phyloP scores from a whole-genome alignment of 23 red algal species.

The Agarophyton chilense region DNA sequence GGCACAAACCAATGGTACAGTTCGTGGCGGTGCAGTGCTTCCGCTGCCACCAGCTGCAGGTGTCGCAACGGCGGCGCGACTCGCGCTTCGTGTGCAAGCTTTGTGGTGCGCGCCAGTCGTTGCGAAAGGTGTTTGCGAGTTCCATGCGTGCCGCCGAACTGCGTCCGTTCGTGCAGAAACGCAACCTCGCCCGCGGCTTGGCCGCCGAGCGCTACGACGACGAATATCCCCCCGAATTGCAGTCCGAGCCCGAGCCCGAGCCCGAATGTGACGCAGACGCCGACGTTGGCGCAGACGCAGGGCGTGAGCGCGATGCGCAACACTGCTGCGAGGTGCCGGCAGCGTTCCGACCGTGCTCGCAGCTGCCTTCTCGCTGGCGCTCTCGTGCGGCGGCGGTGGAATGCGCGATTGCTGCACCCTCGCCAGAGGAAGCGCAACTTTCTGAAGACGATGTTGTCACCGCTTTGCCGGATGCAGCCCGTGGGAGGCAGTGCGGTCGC shows the following conservation, averaged over 20 bases:
- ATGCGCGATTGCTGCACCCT: neutral
- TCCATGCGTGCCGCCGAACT: slow-evolving; percentile 22
- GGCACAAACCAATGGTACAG: too few species aligned
- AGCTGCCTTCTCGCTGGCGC: neutral
- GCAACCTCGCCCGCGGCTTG: slow-evolving; percentile 37
- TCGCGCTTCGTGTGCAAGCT: slow-evolving; percentile 50
- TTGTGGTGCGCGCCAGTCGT: slow-evolving; percentile 48
- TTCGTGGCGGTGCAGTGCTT: slow-evolving; percentile 76
- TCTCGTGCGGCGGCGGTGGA: neutral
- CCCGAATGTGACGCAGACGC: neutral
- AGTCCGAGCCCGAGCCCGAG: neutral
- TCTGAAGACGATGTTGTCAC: neutral
- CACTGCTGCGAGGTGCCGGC: neutral
- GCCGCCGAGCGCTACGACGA: slow-evolving; percentile 34
- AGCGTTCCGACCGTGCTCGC: neutral
- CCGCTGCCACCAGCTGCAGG: slow-evolving; percentile 53
- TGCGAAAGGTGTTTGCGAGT: slow-evolving; percentile 41
- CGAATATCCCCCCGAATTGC: neutral
- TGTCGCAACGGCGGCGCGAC: slow-evolving; percentile 53
- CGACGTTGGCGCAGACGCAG: neutral
- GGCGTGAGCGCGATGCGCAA: neutral
- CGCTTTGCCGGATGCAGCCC: neutral
- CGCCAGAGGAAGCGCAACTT: neutral
- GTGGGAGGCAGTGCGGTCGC: neutral
- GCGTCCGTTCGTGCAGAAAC: slow-evolving; percentile 32